Evolutionary conservation across 2,329 filamentous ascomycete species (phyloP), one percentile per base, ranked within the genome.

Genomic region (Juglanconis sp.): DNA sequence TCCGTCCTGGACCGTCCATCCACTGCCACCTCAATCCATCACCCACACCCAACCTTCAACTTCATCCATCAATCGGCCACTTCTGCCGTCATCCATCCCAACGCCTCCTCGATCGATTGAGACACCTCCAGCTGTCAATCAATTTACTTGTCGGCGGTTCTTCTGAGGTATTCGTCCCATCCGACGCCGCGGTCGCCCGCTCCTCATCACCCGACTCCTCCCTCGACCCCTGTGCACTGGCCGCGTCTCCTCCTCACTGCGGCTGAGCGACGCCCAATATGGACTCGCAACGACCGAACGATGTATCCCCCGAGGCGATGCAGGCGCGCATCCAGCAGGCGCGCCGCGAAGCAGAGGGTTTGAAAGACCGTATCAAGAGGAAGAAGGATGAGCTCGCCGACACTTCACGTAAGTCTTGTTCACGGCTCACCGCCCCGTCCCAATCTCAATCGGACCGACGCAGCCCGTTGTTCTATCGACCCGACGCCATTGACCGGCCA

Each of bases 301-400:
- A 88, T 73, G 84, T 88, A 70, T 87, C 85, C 72, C 85, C 85
- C 67, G 86, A 88, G 80, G 84, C 85, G 76, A 96, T 97, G 87
- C 94, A 98, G 84, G 90, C 93, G 79, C 90, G 90, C 78, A 94
- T 95, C 71, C 90, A 92, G 73, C 88, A 91, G 72, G 94, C 95
- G 75, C 88, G 95, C 78, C 91, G 95, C 82, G 95, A 99, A 84
- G 95, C 95, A 71, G 95, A 98, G 83, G 93, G 91, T 57, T 82
- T 98, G 70, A 98, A 98, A 84, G 94, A 98, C 77, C 89, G 91
- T 78, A 98, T 98, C 87, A 98, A 97, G 89, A 88, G 93, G 79
- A 96, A 96, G 87, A 98, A 98, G 90, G 95, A 99, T 86, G 95
- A 98, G 80, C 86, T 99, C 70, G 94, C 94, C 74, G 95, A 99